phyloP scores from a whole-genome alignment of 1,284 basidiomycete genomes.

The Pseudozyma sp. region DNA sequence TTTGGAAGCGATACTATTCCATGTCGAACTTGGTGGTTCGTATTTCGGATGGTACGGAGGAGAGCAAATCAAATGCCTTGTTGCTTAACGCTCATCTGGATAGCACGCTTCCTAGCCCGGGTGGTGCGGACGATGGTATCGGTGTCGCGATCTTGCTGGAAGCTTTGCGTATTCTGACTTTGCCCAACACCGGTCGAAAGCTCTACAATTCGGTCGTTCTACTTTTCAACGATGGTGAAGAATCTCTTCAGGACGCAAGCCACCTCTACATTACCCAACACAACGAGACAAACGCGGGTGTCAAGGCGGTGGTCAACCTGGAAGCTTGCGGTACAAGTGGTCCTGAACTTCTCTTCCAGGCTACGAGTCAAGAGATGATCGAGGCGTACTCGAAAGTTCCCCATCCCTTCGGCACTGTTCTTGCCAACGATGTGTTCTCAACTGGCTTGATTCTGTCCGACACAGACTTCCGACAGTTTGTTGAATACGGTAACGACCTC shows the following conservation, averaged over 20 bases:
- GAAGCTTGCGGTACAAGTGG: conserved; percentile 93
- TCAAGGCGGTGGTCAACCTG: conserved; percentile 89
- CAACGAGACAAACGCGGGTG: conserved; percentile 71
- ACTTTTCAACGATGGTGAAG: conserved; percentile 94
- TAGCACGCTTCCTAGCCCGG: conserved; percentile 73
- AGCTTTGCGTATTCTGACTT: conserved; percentile 74
- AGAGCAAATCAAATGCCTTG: conserved; percentile 73
- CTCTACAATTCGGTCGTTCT: conserved; percentile 87
- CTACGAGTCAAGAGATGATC: conserved; percentile 93
- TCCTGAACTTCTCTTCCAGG: conserved; percentile 92
- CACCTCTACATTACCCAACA: conserved; percentile 73
- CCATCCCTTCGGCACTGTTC: conserved; percentile 88
- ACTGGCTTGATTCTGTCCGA: conserved; percentile 84
- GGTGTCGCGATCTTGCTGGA: conserved; percentile 93
- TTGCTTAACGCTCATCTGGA: conserved; percentile 89
- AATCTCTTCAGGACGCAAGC: conserved; percentile 86
- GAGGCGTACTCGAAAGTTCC: conserved; percentile 88
- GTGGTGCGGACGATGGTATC: conserved; percentile 76
- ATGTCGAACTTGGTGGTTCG: conserved; percentile 90
- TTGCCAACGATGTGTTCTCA: conserved; percentile 93
- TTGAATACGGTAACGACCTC: conserved; percentile 78
- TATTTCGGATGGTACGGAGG: conserved; percentile 81
- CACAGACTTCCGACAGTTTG: conserved; percentile 78
- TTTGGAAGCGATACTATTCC: conserved; percentile 90
- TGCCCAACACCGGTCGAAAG: conserved; percentile 78